Base-by-base conservation (phyloP, 768 basidiomycete genomes). In the Boletellus ananas region DNA sequence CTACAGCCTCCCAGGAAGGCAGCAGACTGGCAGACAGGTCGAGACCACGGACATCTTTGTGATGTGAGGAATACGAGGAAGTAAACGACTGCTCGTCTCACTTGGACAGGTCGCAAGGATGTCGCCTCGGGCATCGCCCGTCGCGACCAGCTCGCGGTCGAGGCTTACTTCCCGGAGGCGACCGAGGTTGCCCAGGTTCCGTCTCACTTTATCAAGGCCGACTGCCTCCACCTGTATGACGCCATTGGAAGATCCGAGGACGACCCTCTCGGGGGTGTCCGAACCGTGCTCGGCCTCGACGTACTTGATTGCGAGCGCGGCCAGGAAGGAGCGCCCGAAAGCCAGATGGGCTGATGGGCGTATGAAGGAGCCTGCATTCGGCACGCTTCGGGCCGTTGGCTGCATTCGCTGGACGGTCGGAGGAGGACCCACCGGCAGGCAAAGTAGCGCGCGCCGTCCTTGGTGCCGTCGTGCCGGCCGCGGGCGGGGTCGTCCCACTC, bases 401-500 rank as follows among this genome's bases (percentile, higher is more conserved):
- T 36, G 46, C 14, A 45, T 51, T 31, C 51, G 37, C 43, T 50
- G 44, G 51, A 34, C 50, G 36, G 57, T 44, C 43, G 43, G 52
- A 40, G 47, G 46, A 34, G 39, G 38, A 43, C 67, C 73, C 69
- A 92, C 90, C 78, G 72, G 71, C 87, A 90, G 39, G 70, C 61
- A 66, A 97, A 98, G 68, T 95, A 94, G 35, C 74, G 76, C 54
- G 75, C 79, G 41, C 83, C 86, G 56, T 90, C 83, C 62, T 91
- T 89, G 56, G 74, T 64, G 6, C 95, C 95, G 58, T 87, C 81
- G 65, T 97, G 94, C 66, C 88, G 94, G 23, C 95, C 95, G 49
- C 93, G 80, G 8, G 65, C 52, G 17, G 84, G 78, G 60, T 92
- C 85, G 62, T 98, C 95, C 90, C 94, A 98, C 70, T 98, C 95